phyloP scores from a whole-genome alignment of 192 early-diverging fungal genomes.

The Coemansia sp. region DNA sequence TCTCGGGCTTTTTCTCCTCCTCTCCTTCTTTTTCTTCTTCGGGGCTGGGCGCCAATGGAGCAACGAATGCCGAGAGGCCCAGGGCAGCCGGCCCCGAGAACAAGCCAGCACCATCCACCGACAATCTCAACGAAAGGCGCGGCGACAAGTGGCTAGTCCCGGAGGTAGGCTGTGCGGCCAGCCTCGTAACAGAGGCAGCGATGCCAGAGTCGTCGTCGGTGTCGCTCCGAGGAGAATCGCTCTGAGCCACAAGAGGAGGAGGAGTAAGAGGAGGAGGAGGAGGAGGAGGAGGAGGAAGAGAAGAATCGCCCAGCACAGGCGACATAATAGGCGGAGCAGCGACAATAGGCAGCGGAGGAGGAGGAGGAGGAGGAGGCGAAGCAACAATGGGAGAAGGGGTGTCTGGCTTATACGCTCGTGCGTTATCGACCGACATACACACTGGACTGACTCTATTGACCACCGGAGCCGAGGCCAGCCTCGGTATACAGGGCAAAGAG shows the following conservation, averaged over 20 bases:
- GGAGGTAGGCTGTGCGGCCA: constrained; percentile 8
- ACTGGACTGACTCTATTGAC: neutral
- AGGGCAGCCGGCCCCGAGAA: constrained; percentile 12
- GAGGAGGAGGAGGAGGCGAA: neutral
- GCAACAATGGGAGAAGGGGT: neutral
- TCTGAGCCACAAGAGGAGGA: neutral
- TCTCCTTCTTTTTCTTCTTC: neutral
- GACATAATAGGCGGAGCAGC: neutral
- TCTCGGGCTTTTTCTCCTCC: neutral
- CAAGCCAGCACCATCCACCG: constrained; percentile 23
- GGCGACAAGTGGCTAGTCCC: constrained; percentile 15
- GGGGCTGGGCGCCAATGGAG: constrained; percentile 1
- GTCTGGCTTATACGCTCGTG: neutral
- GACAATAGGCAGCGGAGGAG: neutral
- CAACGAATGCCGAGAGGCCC: constrained; percentile 22
- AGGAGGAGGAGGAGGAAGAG: neutral
- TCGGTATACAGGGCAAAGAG: neutral
- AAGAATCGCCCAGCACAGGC: too few relatives aligned
- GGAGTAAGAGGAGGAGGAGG: neutral
- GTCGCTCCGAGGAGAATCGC: neutral
- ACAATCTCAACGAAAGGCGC: constrained; percentile 36
- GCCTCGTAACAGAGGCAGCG: constrained; percentile 19
- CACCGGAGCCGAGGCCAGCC: neutral
- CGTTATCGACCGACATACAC: neutral
- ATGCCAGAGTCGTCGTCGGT: constrained; percentile 44